Evolutionary conservation across 768 basidiomycete species (phyloP).

Genomic region (Lactarius sp.): DNA sequence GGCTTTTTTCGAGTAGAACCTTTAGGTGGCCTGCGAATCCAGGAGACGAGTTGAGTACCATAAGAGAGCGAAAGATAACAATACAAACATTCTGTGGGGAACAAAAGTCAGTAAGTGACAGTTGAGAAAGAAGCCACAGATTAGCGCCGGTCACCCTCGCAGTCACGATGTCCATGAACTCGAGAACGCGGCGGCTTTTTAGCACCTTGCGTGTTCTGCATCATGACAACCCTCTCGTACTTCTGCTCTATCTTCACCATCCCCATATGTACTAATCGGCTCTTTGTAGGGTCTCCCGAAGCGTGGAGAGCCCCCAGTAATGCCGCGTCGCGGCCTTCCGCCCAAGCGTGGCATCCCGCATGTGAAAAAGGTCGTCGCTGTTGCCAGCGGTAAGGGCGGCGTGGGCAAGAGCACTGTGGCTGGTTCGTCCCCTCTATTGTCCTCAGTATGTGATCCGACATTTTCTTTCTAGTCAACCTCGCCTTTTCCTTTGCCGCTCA

Average conservation of each 20-base stretch:
- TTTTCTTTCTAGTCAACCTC: constrained; percentile 59
- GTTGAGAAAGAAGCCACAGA: not conserved
- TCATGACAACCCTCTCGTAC: constrained; percentile 58
- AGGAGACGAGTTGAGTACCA: not conserved
- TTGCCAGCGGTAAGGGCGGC: constrained; percentile 92
- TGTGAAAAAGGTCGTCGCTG: constrained; percentile 75
- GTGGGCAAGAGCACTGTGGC: constrained; percentile 95
- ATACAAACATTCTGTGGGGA: constrained; percentile 8
- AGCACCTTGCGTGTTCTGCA: constrained; percentile 15
- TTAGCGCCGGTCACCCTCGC: not conserved
- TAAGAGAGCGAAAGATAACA: not conserved
- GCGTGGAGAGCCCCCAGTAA: constrained; percentile 24
- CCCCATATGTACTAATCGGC: constrained; percentile 12
- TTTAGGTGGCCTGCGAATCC: constrained; percentile 34
- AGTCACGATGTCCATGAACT: not conserved
- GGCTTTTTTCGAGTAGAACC: constrained; percentile 32
- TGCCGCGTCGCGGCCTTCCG: constrained; percentile 52
- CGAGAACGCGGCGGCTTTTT: constrained; percentile 11
- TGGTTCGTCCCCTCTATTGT: constrained; percentile 43
- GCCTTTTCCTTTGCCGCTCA: constrained; percentile 64
- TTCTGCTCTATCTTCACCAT: constrained; percentile 14
- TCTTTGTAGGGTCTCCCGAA: constrained; percentile 31
- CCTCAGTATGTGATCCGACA: not conserved
- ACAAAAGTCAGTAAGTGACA: too few relatives aligned
- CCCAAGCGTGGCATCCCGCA: constrained; percentile 57